Evolutionary conservation across 495 filamentous ascomycete species (phyloP), one percentile per base, ranked within the genome.

Genomic region (Penicillium turbatum): DNA sequence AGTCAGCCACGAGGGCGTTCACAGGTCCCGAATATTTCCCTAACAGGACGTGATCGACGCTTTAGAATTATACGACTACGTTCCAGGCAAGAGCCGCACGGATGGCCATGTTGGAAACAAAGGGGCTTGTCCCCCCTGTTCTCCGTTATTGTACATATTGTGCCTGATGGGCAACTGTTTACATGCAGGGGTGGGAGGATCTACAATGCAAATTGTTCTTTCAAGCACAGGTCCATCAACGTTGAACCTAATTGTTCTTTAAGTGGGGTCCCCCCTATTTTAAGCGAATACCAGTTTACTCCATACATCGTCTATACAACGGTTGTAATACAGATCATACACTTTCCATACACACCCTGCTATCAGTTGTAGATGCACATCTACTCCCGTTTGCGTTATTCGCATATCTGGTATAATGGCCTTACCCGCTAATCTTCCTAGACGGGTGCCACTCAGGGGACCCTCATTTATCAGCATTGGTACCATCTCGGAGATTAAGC

Each of bases 361-460:
- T 24, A 24, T 24, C 21, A 2, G 2, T 24, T 24, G 2, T 2
- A 24, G 21, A 24, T 24, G 21, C 32, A 35, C 13, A 10, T 35
- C 32, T 35, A 35, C 32, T 35, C 32, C 32, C 9, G 1, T 13
- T 26, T 24, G 17, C 12, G 39, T 6, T 24, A n/a, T 26, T 41
- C 21, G 39, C 11, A 27, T n/a, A 24, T 26, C 12, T 12, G 31
- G 13, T 16, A 16, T 2, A 19, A 12, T 47, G 42, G n/a, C 13
- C n/a, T 30, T 17, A 48, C 47, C n/a, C 42, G 27, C 53, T 40
- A 39, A 43, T 16, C 21, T 24, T 2, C 21, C 21, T 24, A 24
- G 21, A 42, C 12, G 32, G 30, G 45, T 2, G 13, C 54, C 54
- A 51, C 44, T 57, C 58, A 61, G 54, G 54, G 50, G 58, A 2